Evolutionary conservation across 352 stramenopile genomes (phyloP).

Genomic region (Albugo laibachii): DNA sequence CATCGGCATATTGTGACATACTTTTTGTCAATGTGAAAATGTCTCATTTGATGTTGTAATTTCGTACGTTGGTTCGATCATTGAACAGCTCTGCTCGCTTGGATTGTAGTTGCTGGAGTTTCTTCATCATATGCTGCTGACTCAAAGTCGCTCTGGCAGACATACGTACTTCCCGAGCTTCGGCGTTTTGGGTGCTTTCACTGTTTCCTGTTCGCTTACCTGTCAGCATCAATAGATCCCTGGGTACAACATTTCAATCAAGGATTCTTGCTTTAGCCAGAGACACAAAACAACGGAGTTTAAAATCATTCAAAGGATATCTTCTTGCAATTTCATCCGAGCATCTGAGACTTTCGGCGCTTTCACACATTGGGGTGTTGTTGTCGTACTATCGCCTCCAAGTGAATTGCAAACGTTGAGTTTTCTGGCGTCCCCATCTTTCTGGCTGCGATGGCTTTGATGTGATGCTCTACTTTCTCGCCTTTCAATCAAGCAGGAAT

Average conservation of each 20-base stretch:
- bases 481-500: too few relatives aligned
- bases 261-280: neutral
- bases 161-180: slow-evolving; percentile 3
- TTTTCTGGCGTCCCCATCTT: too few relatives aligned
- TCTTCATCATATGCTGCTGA: slow-evolving; percentile 36
- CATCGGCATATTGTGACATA: too few relatives aligned
- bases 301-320: slow-evolving; percentile 10
- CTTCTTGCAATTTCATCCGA: slow-evolving; percentile 38
- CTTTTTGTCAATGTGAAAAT: too few relatives aligned
- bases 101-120: slow-evolving; percentile 46
- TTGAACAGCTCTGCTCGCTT: slow-evolving; percentile 54
- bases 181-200: neutral
- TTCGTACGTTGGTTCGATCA: slow-evolving; percentile 60
- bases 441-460: too few relatives aligned
- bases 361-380: neutral
- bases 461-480: too few relatives aligned
- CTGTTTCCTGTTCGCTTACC: slow-evolving; percentile 29
- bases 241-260: slow-evolving; percentile 8
- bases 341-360: slow-evolving; percentile 29
- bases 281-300: neutral
- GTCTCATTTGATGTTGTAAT: slow-evolving; percentile 30
- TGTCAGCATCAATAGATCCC: slow-evolving; percentile 47
- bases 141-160: slow-evolving; percentile 40
- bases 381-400: too few relatives aligned
- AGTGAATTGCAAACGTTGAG: too few relatives aligned